phyloP scores from a whole-genome alignment of 2,329 filamentous ascomycete genomes.

The Knoxdaviesia capensis region DNA sequence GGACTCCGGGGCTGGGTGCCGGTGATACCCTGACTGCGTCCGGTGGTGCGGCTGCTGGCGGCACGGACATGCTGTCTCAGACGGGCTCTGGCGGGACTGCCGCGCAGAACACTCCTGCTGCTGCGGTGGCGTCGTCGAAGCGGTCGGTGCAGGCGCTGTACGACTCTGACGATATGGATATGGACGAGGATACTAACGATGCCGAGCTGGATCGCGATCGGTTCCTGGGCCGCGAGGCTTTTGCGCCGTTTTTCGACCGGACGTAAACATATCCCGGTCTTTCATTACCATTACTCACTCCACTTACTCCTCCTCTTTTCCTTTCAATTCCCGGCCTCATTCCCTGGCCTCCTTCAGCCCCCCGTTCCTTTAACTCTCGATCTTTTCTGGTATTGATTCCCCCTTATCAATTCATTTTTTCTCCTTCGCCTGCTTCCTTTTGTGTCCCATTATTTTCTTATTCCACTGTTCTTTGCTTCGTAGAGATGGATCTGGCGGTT shows the following conservation, averaged over 20 bases:
- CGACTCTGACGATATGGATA: not conserved
- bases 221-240: constrained; percentile 11
- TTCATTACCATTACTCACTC: not conserved
- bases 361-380: not conserved
- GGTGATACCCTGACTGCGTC: not conserved
- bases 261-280: not conserved
- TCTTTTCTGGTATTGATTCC: not conserved
- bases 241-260: constrained; percentile 13
- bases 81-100: too few relatives aligned
- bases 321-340: not conserved
- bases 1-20: not conserved
- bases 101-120: too few relatives aligned
- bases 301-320: not conserved
- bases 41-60: not conserved
- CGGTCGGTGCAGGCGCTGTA: not conserved
- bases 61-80: not conserved
- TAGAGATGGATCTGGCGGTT: not conserved
- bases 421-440: not conserved
- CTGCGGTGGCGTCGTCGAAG: not conserved
- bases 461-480: not conserved
- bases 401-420: not conserved
- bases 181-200: constrained; percentile 3
- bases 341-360: not conserved
- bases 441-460: not conserved
- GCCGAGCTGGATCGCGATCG: constrained; percentile 6